Conservation (phyloP, 352 stramenopile genomes). For the Peronospora belbahrii region DNA sequence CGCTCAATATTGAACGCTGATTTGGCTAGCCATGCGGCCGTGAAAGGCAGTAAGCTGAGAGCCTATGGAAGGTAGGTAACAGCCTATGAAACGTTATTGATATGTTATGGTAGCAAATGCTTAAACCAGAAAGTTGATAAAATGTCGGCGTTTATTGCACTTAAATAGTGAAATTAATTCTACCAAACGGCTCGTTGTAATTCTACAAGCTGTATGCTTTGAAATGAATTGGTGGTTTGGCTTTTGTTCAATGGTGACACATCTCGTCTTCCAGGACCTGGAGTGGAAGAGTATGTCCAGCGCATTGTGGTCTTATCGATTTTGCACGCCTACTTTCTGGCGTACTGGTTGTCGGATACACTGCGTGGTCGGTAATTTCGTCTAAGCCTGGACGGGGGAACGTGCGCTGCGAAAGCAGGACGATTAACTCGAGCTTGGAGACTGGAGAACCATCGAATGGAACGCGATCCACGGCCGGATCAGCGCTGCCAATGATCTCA, state of each 20-base stretch:
- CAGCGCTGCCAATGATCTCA: slow-evolving; percentile 67
- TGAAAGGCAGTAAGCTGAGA: slow-evolving; percentile 14
- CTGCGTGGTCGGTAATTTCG: slow-evolving; percentile 2
- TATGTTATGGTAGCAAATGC: slow-evolving; percentile 7
- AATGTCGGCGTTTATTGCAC: slow-evolving; percentile 21
- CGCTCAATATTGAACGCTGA: slow-evolving; percentile 20
- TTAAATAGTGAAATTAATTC: slow-evolving; percentile 30
- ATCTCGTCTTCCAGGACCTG: slow-evolving; percentile 14
- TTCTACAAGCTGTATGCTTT: slow-evolving; percentile 30
- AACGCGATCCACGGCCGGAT: slow-evolving; percentile 60
- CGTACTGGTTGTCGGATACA: slow-evolving; percentile 25
- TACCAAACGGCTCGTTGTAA: slow-evolving; percentile 7
- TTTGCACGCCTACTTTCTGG: slow-evolving; percentile 9
- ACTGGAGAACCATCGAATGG: slow-evolving; percentile 72
- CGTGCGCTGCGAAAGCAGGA: slow-evolving; percentile 65
- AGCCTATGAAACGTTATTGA: slow-evolving; percentile 6
- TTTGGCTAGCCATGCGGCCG: not conserved
- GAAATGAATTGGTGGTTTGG: slow-evolving; percentile 5
- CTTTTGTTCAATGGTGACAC: not conserved
- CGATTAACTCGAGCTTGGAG: slow-evolving; percentile 62
- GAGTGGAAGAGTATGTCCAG: slow-evolving; percentile 9
- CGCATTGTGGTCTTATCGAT: too few relatives aligned
- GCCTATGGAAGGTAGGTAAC: not conserved
- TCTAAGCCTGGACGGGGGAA: slow-evolving; percentile 49
- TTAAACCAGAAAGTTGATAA: slow-evolving; percentile 8